Conservation (phyloP, 345 rosid genomes). For the Schrenkiella parvula region DNA sequence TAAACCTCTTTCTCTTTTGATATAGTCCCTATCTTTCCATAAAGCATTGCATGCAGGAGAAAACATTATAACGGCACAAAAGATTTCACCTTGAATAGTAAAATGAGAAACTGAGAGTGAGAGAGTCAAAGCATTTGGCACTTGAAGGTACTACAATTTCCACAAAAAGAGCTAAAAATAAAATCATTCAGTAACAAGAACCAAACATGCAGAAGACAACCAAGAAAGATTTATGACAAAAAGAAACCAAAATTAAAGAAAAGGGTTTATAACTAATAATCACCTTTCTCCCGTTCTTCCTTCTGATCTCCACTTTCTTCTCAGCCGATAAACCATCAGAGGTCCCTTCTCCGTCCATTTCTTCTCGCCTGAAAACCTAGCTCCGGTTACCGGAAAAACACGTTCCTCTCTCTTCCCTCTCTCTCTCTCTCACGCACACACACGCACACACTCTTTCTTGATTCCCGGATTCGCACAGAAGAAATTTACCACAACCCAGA, state of each 20-base stretch:
- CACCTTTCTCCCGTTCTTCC: conserved; percentile 73
- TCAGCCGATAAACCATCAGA: conserved; percentile 53
- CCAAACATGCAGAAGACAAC: conserved; percentile 18
- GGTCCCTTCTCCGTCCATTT: conserved; percentile 24
- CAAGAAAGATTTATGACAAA: neutral
- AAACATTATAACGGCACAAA: neutral
- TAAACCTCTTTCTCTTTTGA: neutral
- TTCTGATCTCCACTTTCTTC: conserved; percentile 56
- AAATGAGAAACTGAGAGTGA: neutral
- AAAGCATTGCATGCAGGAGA: conserved; percentile 23
- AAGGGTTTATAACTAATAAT: neutral
- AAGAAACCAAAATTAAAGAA: neutral
- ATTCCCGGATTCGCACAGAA: neutral
- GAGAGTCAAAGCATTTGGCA: neutral
- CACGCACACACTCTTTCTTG: neutral
- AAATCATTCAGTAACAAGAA: neutral
- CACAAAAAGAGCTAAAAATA: neutral
- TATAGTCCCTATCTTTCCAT: neutral
- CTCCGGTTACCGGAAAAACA: neutral
- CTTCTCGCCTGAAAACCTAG: conserved; percentile 7
- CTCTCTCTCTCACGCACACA: neutral
- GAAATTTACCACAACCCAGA: neutral
- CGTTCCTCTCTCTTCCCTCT: neutral
- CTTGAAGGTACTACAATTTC: neutral
- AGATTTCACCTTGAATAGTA: neutral